These are phyloP conservation scores for Penicillium canescens DNA, from an alignment of 495 filamentous ascomycete species.

Conservation along the genomic window DNA sequence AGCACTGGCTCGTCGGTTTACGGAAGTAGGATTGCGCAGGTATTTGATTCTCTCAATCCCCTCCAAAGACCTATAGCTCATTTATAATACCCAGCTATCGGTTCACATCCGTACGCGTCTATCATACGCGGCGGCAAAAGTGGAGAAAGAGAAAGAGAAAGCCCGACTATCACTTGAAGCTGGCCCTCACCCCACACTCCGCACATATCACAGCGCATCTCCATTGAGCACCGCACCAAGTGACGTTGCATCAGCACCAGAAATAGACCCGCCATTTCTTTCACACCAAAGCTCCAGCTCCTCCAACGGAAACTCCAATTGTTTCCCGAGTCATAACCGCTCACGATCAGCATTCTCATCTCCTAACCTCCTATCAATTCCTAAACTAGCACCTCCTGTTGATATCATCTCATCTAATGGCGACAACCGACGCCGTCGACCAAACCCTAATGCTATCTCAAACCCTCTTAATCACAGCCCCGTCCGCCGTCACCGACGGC, in stretches of 20 bases:
- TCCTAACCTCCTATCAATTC: conserved; percentile 19
- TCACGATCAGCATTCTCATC: conserved; percentile 24
- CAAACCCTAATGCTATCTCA: conserved; percentile 39
- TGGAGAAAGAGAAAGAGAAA: conserved; percentile 86
- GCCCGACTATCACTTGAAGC: conserved; percentile 73
- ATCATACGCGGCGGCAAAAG: conserved; percentile 86
- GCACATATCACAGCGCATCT: conserved; percentile 54
- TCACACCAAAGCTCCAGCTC: conserved; percentile 6
- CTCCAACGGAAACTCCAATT: conserved; percentile 5
- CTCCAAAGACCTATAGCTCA: conserved; percentile 15
- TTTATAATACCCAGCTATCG: conserved; percentile 57
- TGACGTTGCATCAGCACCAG: conserved; percentile 7
- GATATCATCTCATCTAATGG: conserved; percentile 47
- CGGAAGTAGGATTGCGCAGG: conserved; percentile 72
- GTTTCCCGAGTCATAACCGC: conserved; percentile 17
- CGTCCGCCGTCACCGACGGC: conserved; percentile 33
- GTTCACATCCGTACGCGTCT: conserved; percentile 75
- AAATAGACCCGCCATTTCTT: conserved; percentile 11
- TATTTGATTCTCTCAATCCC: conserved; percentile 36
- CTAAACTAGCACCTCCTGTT: conserved; percentile 58
- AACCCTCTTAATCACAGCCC: conserved; percentile 23
- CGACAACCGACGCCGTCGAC: conserved; percentile 32
- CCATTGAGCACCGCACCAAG: conserved; percentile 7
- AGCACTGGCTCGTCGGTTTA: conserved; percentile 64
- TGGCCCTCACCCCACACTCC: conserved; percentile 63